Evolutionary conservation across 2,329 filamentous ascomycete genomes (phyloP).

Genomic region (Aspergillus eucalypticola): DNA sequence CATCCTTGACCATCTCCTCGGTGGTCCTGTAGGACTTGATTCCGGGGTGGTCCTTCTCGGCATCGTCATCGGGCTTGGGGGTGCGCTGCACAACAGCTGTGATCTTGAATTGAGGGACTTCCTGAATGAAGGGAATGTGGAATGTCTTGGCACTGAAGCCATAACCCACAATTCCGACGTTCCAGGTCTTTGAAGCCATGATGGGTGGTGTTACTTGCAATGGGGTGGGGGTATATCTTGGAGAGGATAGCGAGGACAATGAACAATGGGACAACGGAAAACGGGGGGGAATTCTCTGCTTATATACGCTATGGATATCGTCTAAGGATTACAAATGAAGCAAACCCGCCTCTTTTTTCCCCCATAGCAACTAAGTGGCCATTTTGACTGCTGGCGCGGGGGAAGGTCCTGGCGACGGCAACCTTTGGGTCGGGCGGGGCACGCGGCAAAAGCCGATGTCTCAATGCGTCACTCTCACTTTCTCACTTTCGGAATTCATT

Average conservation of each 20-base stretch:
- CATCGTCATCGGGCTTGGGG: slow-evolving; percentile 65
- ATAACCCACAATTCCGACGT: slow-evolving; percentile 62
- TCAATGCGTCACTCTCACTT: not conserved
- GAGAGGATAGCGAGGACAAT: not conserved
- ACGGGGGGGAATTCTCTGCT: not conserved
- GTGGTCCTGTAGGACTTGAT: slow-evolving; percentile 65
- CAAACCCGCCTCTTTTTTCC: not conserved
- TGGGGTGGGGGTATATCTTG: slow-evolving; percentile 16
- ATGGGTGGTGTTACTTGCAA: slow-evolving; percentile 14
- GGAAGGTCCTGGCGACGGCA: slow-evolving; percentile 40
- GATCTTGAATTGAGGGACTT: slow-evolving; percentile 65
- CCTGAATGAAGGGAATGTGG: slow-evolving; percentile 75
- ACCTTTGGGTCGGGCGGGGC: slow-evolving; percentile 41
- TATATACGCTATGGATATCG: slow-evolving; percentile 11
- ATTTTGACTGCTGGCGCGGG: slow-evolving; percentile 23
- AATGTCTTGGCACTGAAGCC: slow-evolving; percentile 73
- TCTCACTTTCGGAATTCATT: slow-evolving; percentile 1
- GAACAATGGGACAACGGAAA: not conserved
- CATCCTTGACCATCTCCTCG: slow-evolving; percentile 65
- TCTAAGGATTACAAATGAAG: not conserved
- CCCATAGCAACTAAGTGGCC: not conserved
- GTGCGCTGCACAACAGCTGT: slow-evolving; percentile 75
- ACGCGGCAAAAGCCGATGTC: slow-evolving; percentile 60
- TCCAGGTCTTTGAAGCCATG: slow-evolving; percentile 51
- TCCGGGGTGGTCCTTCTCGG: slow-evolving; percentile 66